Evolutionary conservation across 108 stramenopile genomes (phyloP), one percentile per base, ranked within the genome.

Genomic region (Stephanodiscus minutulus): DNA sequence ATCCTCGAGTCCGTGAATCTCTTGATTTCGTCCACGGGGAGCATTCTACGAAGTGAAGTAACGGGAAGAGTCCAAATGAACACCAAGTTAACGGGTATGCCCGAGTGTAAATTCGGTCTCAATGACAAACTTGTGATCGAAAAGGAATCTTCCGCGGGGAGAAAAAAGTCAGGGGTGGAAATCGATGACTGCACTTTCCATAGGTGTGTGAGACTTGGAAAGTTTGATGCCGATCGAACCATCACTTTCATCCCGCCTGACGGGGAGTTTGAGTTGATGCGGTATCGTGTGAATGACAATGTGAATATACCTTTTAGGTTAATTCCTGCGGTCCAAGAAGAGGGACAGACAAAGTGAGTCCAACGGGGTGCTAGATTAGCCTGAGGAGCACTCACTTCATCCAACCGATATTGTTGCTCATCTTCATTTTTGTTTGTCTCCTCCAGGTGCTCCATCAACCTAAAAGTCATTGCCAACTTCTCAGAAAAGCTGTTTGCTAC

Each of bases 231-330:
- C 31, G 99, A 99, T 76, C 90, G 99, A 47, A 98, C 99, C 49
- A 98, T 99, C 75, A 99, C 99, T 66, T 99, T 99, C 73, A 97
- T 98, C 63, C 99, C 99, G 11, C 99, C 99, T 0, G 99, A 99
- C 77, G 99, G 99, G 28, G 99, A 99, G 85, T 99, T 98, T 76
- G 98, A 99, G 79, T 82, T 99, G 61, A 99, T 99, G 99, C 75
- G 92, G 62, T 99, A 98, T 83, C 93, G 98, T 35, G 96, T 98
- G 58, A 93, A 91, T 22, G 96, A 97, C 82, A 96, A 96, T 74
- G 93, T 98, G 60, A 94, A 96, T 69, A 83, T 97, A 22, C 98
- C 98, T 11, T 97, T 98, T 61, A 82, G 95, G 44, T 73, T 99
- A 25, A 93, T 99, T 66, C 97, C 99, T 12, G 96, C 96, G 36